A percentile compares a stretch with the other conserved stretches of the same genome.
Evolutionary conservation across 495 filamentous ascomycete genomes (phyloP).

Genomic region (Daldinia loculata): DNA sequence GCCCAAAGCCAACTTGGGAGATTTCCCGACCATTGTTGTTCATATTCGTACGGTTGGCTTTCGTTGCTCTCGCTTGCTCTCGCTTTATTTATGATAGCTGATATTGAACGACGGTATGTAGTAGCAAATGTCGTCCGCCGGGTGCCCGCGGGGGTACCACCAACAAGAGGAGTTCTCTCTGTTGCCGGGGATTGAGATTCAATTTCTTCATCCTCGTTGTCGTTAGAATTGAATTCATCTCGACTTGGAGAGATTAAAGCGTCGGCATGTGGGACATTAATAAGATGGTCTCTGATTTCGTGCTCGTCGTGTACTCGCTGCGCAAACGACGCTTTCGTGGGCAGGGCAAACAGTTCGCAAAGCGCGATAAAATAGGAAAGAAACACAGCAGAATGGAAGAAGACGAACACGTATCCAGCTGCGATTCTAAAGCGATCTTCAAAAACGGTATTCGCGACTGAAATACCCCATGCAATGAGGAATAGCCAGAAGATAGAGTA

Average conservation of each 20-base stretch:
- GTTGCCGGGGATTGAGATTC: conserved; percentile 65
- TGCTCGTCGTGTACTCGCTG: conserved; percentile 58
- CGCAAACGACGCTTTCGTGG: conserved; percentile 72
- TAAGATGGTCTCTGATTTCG: conserved; percentile 52
- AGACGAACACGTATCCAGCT: conserved; percentile 82
- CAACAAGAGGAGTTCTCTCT: conserved; percentile 83
- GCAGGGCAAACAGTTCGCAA: conserved; percentile 81
- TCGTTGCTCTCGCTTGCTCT: conserved; percentile 39
- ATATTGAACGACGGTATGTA: conserved; percentile 62
- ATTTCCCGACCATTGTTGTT: conserved; percentile 84
- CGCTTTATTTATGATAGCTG: conserved; percentile 48
- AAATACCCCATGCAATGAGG: conserved; percentile 71
- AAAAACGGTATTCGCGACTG: conserved; percentile 76
- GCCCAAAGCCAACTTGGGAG: conserved; percentile 88
- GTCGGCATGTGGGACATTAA: conserved; percentile 46
- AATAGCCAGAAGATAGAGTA: conserved; percentile 89
- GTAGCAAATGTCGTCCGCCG: conserved; percentile 77
- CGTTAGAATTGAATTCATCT: conserved; percentile 41
- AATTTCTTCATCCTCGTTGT: conserved; percentile 57
- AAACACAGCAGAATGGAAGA: conserved; percentile 79
- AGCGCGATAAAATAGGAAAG: conserved; percentile 76
- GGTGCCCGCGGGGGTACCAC: conserved; percentile 54
- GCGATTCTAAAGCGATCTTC: conserved; percentile 76
- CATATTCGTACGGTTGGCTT: conserved; percentile 68
- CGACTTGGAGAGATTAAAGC: conserved; percentile 42